Evolutionary conservation across 306 rosid species (phyloP).

Genomic region (Herpetospermum pedunculosum): DNA sequence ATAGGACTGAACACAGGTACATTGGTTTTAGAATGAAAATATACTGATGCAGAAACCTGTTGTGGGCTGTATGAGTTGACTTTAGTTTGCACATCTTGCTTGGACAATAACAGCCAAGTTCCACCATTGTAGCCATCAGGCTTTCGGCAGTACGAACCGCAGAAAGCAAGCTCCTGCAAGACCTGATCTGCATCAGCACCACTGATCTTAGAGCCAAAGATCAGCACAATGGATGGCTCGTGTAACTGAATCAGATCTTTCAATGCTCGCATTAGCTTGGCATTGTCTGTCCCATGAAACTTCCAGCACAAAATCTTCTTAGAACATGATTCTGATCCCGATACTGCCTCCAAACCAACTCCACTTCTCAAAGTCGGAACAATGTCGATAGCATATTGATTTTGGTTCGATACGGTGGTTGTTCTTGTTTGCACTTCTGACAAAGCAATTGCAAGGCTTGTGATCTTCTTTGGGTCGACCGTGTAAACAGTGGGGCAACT

Average conservation of each 20-base stretch:
- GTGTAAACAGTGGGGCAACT: neutral
- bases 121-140: neutral
- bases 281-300: neutral
- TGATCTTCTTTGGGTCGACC: neutral
- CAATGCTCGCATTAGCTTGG: neutral
- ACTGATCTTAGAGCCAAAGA: neutral
- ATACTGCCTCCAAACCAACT: neutral
- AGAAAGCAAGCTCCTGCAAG: neutral
- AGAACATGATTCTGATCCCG: neutral
- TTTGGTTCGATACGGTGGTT: neutral
- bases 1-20: neutral
- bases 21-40: neutral
- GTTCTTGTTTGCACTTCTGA: neutral
- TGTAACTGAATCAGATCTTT: neutral
- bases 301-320: slow-evolving; percentile 2
- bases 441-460: neutral
- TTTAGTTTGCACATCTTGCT: neutral
- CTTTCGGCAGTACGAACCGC: neutral
- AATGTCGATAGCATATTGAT: neutral
- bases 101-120: neutral
- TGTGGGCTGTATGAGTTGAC: neutral
- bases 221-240: neutral
- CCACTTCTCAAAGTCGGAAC: neutral
- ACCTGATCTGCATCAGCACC: neutral
- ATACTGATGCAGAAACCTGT: neutral